Evolutionary conservation across 352 stramenopile species (phyloP).

Genomic region (Phytopythium sindhum): DNA sequence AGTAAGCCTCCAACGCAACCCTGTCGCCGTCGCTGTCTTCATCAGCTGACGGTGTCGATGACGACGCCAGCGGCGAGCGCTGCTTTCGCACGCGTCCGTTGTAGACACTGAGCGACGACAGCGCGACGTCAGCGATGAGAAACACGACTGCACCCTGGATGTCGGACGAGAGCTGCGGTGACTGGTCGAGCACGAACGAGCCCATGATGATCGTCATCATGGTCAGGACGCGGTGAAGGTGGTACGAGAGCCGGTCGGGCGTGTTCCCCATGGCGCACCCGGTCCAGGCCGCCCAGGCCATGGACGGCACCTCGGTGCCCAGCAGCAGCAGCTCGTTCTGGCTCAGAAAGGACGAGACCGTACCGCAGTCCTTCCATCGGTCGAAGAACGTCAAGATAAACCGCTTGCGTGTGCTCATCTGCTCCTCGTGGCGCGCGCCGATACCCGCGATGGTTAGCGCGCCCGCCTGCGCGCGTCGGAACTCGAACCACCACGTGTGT

Average conservation of each 20-base stretch:
- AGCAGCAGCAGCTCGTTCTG: slow-evolving; percentile 26
- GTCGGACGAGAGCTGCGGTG: slow-evolving; percentile 19
- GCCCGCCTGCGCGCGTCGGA: background rate
- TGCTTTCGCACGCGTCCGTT: slow-evolving; percentile 11
- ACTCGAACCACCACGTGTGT: slow-evolving; percentile 22
- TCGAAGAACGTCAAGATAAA: slow-evolving; percentile 31
- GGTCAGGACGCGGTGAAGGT: slow-evolving; percentile 28
- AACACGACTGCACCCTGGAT: slow-evolving; percentile 25
- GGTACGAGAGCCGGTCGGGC: slow-evolving; percentile 21
- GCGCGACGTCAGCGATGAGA: slow-evolving; percentile 22
- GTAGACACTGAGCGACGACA: slow-evolving; percentile 17
- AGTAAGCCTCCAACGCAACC: background rate
- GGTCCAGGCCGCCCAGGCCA: slow-evolving; percentile 28
- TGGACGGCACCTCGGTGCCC: slow-evolving; percentile 18
- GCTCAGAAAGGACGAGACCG: slow-evolving; percentile 27
- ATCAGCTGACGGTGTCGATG: background rate
- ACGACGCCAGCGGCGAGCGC: background rate
- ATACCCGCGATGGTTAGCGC: slow-evolving; percentile 17
- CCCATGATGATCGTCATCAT: slow-evolving; percentile 31
- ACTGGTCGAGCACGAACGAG: slow-evolving; percentile 18
- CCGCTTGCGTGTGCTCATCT: slow-evolving; percentile 15
- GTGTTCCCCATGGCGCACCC: slow-evolving; percentile 18
- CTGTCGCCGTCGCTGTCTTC: background rate
- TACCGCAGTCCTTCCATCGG: slow-evolving; percentile 30
- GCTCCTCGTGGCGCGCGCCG: slow-evolving; percentile 9